Evolutionary conservation across 2,329 filamentous ascomycete species (phyloP).

Genomic region (Dactylellina leptospora): DNA sequence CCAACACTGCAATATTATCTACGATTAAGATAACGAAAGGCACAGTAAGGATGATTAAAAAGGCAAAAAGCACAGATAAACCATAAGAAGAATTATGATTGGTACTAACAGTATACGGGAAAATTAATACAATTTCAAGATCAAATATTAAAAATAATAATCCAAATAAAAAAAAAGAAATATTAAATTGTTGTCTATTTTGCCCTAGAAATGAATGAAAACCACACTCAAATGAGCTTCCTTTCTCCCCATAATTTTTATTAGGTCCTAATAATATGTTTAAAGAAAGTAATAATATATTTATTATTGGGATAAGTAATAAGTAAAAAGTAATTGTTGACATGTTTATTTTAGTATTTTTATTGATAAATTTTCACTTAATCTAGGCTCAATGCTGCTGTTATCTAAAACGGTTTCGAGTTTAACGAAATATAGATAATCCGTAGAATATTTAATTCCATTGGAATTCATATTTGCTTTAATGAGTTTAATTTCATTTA

Average conservation of each 20-base stretch:
- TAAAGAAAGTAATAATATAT: slow-evolving; percentile 59
- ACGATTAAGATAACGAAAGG: slow-evolving; percentile 8
- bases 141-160: slow-evolving; percentile 59
- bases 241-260: slow-evolving; percentile 59
- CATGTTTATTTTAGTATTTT: slow-evolving; percentile 59
- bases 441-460: slow-evolving; percentile 51
- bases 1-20: slow-evolving; percentile 8
- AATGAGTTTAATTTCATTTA: too few relatives aligned
- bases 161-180: slow-evolving; percentile 59
- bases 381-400: too few relatives aligned
- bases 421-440: slow-evolving; percentile 54
- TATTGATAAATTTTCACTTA: slow-evolving; percentile 59
- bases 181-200: slow-evolving; percentile 60
- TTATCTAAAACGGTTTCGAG: too few relatives aligned
- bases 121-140: slow-evolving; percentile 58
- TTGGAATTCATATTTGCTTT: slow-evolving; percentile 54
- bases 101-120: slow-evolving; percentile 54
- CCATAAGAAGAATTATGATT: slow-evolving; percentile 55
- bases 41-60: slow-evolving; percentile 55
- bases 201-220: slow-evolving; percentile 59
- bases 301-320: slow-evolving; percentile 58
- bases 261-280: slow-evolving; percentile 59
- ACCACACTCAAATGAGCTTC: slow-evolving; percentile 59
- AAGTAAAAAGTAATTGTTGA: slow-evolving; percentile 58
- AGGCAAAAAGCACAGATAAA: slow-evolving; percentile 55